Conservation (phyloP, 1,284 basidiomycete genomes). For the Mycosarcoma maydis region DNA sequence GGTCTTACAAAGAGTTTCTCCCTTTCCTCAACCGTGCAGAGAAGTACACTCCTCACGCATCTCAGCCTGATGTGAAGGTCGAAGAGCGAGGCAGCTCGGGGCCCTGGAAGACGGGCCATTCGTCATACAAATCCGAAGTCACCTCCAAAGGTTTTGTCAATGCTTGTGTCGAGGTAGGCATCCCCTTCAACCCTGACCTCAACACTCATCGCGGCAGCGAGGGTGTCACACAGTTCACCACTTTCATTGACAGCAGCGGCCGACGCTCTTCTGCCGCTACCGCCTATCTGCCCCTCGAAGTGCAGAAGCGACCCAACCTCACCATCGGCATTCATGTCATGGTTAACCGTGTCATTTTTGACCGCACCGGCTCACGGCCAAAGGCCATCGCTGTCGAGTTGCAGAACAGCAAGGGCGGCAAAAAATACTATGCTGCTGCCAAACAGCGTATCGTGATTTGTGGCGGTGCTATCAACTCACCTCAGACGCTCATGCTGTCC, state of each 20-base stretch:
- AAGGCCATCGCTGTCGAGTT: conserved; percentile 52
- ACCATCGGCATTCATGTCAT: conserved; percentile 51
- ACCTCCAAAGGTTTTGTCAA: conserved; percentile 51
- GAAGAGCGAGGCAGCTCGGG: conserved; percentile 47
- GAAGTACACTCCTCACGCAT: conserved; percentile 46
- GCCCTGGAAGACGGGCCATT: conserved; percentile 54
- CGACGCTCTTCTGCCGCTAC: conserved; percentile 53
- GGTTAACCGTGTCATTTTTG: conserved; percentile 53
- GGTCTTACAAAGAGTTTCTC: conserved; percentile 46
- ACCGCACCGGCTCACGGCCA: conserved; percentile 38
- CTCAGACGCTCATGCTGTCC: conserved; percentile 77
- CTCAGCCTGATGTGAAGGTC: conserved; percentile 42
- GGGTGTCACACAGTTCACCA: conserved; percentile 52
- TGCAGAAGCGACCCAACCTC: conserved; percentile 50
- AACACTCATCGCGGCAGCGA: conserved; percentile 48
- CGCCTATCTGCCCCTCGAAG: conserved; percentile 47
- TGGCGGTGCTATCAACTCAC: conserved; percentile 61
- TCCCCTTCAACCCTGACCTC: conserved; percentile 47
- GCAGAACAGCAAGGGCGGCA: conserved; percentile 37
- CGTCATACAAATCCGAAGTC: conserved; percentile 40
- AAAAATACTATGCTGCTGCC: conserved; percentile 43
- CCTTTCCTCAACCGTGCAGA: conserved; percentile 45
- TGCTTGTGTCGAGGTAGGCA: conserved; percentile 47
- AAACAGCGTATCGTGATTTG: conserved; percentile 71
- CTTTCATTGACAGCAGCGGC: conserved; percentile 52